Conservation (phyloP, 768 basidiomycete species). For the Hypholoma fasciculare region DNA sequence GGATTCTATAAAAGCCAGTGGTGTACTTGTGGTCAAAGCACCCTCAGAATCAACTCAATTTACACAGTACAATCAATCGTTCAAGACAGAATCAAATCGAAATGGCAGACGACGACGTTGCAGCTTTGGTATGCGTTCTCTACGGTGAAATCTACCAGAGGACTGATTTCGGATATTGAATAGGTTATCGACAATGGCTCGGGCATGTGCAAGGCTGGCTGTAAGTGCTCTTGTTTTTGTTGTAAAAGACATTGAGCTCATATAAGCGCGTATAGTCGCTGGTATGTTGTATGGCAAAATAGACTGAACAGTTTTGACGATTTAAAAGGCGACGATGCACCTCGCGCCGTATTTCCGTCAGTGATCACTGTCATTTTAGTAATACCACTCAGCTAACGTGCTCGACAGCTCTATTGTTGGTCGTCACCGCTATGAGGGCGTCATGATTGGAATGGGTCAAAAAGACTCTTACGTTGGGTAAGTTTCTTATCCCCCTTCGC, state of each 20-base stretch:
- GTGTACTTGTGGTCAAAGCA: background rate
- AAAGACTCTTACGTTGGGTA: conserved; percentile 97
- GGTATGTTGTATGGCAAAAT: conserved; percentile 37
- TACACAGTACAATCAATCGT: background rate
- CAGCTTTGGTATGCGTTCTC: conserved; percentile 45
- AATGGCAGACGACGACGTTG: conserved; percentile 36
- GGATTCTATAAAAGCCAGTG: background rate
- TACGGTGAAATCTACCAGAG: background rate
- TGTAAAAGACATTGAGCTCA: conserved; percentile 10
- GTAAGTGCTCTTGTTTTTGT: conserved; percentile 47
- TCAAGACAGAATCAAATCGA: background rate
- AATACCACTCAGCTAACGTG: conserved; percentile 1
- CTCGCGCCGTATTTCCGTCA: conserved; percentile 94
- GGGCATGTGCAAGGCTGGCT: conserved; percentile 99
- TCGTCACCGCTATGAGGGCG: conserved; percentile 91
- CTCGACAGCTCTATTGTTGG: conserved; percentile 83
- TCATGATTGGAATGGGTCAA: conserved; percentile 97
- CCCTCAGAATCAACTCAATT: background rate
- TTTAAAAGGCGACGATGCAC: conserved; percentile 79
- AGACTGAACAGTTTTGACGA: conserved; percentile 16
- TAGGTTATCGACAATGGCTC: conserved; percentile 93
- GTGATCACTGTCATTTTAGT: conserved; percentile 28
- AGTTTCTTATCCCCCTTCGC: conserved; percentile 18
- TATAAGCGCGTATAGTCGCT: conserved; percentile 50
- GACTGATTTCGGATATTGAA: background rate